These are phyloP conservation scores for Botryotinia convoluta DNA, from an alignment of 2,329 filamentous ascomycete species.

Conservation along the genomic window DNA sequence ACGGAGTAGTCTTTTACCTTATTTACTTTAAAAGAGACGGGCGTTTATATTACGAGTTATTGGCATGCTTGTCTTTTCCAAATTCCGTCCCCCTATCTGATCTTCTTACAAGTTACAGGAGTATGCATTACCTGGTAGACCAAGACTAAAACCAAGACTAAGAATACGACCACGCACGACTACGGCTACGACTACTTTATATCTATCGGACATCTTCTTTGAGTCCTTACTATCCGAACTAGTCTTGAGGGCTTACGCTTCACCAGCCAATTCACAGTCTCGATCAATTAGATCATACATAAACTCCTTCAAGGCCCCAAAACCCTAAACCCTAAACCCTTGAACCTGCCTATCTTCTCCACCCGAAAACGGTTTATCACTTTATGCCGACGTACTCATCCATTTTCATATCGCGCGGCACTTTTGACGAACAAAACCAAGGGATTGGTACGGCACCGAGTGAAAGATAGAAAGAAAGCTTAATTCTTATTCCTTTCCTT, in stretches of 20 bases:
- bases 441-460: background rate
- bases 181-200: background rate
- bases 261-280: background rate
- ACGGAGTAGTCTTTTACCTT: background rate
- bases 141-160: background rate
- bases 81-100: background rate
- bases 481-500: background rate
- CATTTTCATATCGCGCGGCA: background rate
- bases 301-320: background rate
- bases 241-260: background rate
- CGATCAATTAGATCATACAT: constrained; percentile 13
- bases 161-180: background rate
- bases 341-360: constrained; percentile 13
- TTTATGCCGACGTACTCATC: constrained; percentile 3
- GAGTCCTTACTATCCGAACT: background rate
- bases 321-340: background rate
- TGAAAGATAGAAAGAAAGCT: background rate
- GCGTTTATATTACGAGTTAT: background rate
- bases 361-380: constrained; percentile 13
- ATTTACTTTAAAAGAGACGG: background rate
- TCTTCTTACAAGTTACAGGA: background rate
- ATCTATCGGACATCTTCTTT: background rate
- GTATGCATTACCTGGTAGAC: background rate
- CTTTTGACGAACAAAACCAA: background rate
- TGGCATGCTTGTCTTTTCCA: constrained; percentile 7